Evolutionary conservation across 2,329 filamentous ascomycete genomes (phyloP).

Genomic region (Drechslerella coelobrocha): DNA sequence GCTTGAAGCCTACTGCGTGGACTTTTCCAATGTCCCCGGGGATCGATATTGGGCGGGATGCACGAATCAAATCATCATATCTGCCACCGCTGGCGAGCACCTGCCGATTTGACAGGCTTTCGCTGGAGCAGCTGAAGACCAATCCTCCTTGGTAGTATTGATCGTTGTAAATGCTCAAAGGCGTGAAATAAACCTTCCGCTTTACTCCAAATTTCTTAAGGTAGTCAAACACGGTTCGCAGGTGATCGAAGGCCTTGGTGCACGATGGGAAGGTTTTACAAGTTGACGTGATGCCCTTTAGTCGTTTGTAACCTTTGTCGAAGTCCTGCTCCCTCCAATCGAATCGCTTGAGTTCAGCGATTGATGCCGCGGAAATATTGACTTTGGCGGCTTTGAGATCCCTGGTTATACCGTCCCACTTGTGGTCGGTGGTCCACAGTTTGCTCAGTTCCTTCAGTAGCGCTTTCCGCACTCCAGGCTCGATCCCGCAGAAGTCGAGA

Average conservation of each 20-base stretch:
- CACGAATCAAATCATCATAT: conserved; percentile 87
- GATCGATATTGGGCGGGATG: conserved; percentile 70
- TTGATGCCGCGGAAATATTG: conserved; percentile 83
- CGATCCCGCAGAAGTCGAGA: conserved; percentile 40
- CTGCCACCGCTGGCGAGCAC: conserved; percentile 92
- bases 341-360: conserved; percentile 88
- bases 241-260: conserved; percentile 71
- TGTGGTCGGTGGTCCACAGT: conserved; percentile 62
- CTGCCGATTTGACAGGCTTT: conserved; percentile 76
- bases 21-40: conserved; percentile 69
- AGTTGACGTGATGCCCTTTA: conserved; percentile 62
- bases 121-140: conserved; percentile 88
- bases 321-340: conserved; percentile 81
- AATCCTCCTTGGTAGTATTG: conserved; percentile 86
- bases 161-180: conserved; percentile 86
- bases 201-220: conserved; percentile 75
- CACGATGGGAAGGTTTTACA: conserved; percentile 38
- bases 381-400: conserved; percentile 82
- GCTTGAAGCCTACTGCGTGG: conserved; percentile 89
- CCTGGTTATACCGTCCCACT: conserved; percentile 38
- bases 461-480: conserved; percentile 18
- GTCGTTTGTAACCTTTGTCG: conserved; percentile 74
- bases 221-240: conserved; percentile 79
- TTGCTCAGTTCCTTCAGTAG: conserved; percentile 36
- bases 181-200: conserved; percentile 81